phyloP scores from a whole-genome alignment of 1,139 yeast genomes.

The Wickerhamiella pararugosa region DNA sequence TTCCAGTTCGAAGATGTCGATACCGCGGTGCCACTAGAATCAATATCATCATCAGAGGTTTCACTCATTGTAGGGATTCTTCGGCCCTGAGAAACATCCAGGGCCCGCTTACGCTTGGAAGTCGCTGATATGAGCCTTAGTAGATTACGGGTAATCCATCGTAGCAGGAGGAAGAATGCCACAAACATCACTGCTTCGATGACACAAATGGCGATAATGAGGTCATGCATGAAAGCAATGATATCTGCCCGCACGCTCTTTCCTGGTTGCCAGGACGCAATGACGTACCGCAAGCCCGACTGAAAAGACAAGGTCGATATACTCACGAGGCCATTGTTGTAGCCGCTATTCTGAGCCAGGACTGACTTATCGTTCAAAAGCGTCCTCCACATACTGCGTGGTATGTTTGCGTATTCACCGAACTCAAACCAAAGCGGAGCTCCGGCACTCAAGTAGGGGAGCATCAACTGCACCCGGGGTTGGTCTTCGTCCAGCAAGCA shows the following conservation, averaged over 20 bases:
- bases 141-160: constrained; percentile 25
- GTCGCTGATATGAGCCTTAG: constrained; percentile 64
- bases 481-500: not conserved
- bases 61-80: constrained; percentile 54
- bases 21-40: not conserved
- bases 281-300: not conserved
- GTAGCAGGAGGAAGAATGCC: not conserved
- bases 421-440: not conserved
- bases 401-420: constrained; percentile 10
- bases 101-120: constrained; percentile 75
- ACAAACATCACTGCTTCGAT: not conserved
- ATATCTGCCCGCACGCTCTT: not conserved
- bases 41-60: constrained; percentile 3
- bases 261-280: not conserved
- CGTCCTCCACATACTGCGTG: constrained; percentile 18
- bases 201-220: constrained; percentile 1
- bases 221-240: not conserved
- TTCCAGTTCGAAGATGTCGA: not conserved
- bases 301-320: not conserved
- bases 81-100: constrained; percentile 55
- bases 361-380: constrained; percentile 23
- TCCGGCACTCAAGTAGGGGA: not conserved
- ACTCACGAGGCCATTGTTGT: not conserved
- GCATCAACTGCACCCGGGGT: not conserved
- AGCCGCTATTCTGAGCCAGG: not conserved